Percentiles rank a stretch among this genome's conserved stretches.
These are phyloP conservation scores for Thalassia testudinum DNA, from an alignment of 116 monocot species.

Conservation along the genomic window DNA sequence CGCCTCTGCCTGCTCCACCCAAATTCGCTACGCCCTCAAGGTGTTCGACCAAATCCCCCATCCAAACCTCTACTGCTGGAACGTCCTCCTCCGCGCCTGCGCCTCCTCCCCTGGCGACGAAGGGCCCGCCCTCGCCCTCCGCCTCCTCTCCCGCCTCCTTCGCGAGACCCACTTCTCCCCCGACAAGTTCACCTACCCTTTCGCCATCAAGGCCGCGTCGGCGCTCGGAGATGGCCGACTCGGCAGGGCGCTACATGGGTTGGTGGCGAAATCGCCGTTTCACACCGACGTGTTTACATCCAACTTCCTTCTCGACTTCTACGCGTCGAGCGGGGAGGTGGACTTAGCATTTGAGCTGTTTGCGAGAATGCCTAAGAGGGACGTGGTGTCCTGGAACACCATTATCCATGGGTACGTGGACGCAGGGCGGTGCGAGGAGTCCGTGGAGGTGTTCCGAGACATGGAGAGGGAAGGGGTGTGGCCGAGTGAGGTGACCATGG, in stretches of 20 bases:
- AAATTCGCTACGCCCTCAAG: conserved; percentile 18
- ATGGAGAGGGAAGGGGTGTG: background rate
- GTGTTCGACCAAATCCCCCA: conserved; percentile 31
- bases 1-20: conserved; percentile 11
- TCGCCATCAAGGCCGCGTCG: conserved; percentile 8
- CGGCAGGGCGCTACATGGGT: conserved; percentile 6
- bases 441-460: background rate
- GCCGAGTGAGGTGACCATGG: conserved; percentile 22
- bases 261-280: background rate
- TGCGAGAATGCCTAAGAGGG: conserved; percentile 6
- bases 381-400: conserved; percentile 11
- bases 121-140: background rate
- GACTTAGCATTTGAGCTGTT: conserved; percentile 7
- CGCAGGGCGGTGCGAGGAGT: background rate
- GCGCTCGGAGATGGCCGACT: background rate
- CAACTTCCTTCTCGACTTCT: conserved; percentile 23
- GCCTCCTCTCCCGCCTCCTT: background rate
- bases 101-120: conserved; percentile 6
- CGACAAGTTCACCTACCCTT: conserved; percentile 6
- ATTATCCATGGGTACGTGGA: conserved; percentile 1
- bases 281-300: conserved; percentile 12
- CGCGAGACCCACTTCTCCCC: background rate
- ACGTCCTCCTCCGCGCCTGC: conserved; percentile 33
- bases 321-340: background rate
- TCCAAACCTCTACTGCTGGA: conserved; percentile 34